A percentile compares a stretch with the other conserved stretches of the same genome.
These are phyloP conservation scores for Hericium alpestre DNA, from an alignment of 768 basidiomycete species.

Conservation along the genomic window DNA sequence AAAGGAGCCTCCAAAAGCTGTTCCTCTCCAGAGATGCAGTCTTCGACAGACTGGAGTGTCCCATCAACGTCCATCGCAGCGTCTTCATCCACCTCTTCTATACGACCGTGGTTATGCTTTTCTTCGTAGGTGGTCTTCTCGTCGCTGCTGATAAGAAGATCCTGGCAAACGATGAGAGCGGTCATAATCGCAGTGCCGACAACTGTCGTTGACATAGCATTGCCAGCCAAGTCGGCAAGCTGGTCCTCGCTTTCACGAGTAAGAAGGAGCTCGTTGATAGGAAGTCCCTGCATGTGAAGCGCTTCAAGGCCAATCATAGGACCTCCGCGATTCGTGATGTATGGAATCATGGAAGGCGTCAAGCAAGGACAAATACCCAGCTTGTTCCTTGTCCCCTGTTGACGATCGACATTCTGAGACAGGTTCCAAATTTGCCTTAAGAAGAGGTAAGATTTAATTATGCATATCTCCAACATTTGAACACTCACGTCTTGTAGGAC, in stretches of 20 bases:
- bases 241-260: slow-evolving; percentile 92
- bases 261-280: slow-evolving; percentile 81
- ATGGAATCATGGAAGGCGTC: slow-evolving; percentile 94
- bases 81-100: slow-evolving; percentile 20
- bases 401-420: slow-evolving; percentile 92
- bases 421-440: slow-evolving; percentile 86
- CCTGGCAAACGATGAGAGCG: slow-evolving; percentile 59
- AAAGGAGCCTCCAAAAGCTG: slow-evolving; percentile 51
- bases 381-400: slow-evolving; percentile 60
- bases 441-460: neutral
- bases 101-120: slow-evolving; percentile 31
- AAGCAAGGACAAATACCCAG: slow-evolving; percentile 86
- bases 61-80: slow-evolving; percentile 43
- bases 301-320: slow-evolving; percentile 93
- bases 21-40: slow-evolving; percentile 65
- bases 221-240: slow-evolving; percentile 87
- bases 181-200: slow-evolving; percentile 85
- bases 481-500: slow-evolving; percentile 72
- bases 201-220: slow-evolving; percentile 96
- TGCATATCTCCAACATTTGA: neutral
- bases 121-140: slow-evolving; percentile 61
- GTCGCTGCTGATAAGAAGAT: slow-evolving; percentile 55
- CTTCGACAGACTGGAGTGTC: slow-evolving; percentile 25
- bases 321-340: slow-evolving; percentile 90
- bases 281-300: slow-evolving; percentile 87